Conservation (phyloP, 345 rosid genomes). For the Hypericum perforatum region DNA sequence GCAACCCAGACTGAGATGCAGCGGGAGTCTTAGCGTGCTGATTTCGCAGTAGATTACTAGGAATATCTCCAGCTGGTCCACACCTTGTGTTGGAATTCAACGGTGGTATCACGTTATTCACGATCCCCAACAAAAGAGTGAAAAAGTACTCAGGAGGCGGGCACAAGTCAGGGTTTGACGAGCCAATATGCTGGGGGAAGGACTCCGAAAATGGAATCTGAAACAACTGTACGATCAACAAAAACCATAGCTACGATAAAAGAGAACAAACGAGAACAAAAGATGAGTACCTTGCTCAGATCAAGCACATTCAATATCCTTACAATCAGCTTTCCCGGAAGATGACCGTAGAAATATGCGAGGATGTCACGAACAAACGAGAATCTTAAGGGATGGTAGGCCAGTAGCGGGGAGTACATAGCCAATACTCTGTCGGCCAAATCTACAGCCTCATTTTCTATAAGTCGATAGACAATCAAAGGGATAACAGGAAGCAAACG, state of each 20-base stretch:
- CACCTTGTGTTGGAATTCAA: constrained; percentile 59
- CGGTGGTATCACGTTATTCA: constrained; percentile 89
- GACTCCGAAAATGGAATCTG: constrained; percentile 96
- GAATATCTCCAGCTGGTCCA: constrained; percentile 51
- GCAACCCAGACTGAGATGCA: constrained; percentile 61
- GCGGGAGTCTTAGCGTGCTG: constrained; percentile 55
- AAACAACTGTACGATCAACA: constrained; percentile 14
- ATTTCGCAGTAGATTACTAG: constrained; percentile 45
- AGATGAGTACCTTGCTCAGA: constrained; percentile 57
- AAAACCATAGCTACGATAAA: constrained; percentile 3
- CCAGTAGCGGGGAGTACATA: constrained; percentile 49
- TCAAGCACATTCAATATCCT: constrained; percentile 75
- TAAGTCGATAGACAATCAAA: constrained; percentile 77
- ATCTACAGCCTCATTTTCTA: constrained; percentile 84
- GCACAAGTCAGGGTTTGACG: constrained; percentile 54
- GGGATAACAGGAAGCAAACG: constrained; percentile 94
- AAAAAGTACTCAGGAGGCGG: constrained; percentile 94
- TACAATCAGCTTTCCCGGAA: constrained; percentile 65
- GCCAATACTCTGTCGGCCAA: constrained; percentile 62
- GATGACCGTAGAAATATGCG: constrained; percentile 90
- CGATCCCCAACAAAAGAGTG: constrained; percentile 70
- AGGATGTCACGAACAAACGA: constrained; percentile 94
- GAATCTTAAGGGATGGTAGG: constrained; percentile 81
- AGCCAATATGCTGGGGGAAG: constrained; percentile 70
- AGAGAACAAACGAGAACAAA: neutral